A percentile compares a stretch with the other conserved stretches of the same genome.
Evolutionary conservation across 2,329 filamentous ascomycete genomes (phyloP).

Genomic region (Fusarium pseudoanthophilum): DNA sequence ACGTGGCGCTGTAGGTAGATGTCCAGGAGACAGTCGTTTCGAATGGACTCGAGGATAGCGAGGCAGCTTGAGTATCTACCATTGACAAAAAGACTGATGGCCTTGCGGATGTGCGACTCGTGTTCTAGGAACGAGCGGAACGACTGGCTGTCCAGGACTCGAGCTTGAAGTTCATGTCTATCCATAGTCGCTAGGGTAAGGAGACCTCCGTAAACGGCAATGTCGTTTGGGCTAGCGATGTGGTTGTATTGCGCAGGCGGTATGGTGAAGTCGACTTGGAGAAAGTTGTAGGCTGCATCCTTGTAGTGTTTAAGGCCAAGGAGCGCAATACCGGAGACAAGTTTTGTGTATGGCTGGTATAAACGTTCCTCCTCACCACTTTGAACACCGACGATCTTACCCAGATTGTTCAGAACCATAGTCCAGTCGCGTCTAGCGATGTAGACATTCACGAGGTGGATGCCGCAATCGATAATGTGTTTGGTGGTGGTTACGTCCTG

Average conservation of each 20-base stretch:
- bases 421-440: constrained; percentile 83
- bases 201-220: constrained; percentile 91
- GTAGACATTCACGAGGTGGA: constrained; percentile 79
- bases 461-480: constrained; percentile 84
- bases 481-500: constrained; percentile 86
- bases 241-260: constrained; percentile 70
- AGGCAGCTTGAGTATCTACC: constrained; percentile 90
- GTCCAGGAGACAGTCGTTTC: constrained; percentile 89
- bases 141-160: constrained; percentile 80
- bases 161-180: constrained; percentile 76
- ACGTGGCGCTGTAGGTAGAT: constrained; percentile 84
- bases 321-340: constrained; percentile 62
- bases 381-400: constrained; percentile 70
- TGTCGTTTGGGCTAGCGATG: constrained; percentile 83
- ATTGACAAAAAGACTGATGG: constrained; percentile 88
- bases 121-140: constrained; percentile 92
- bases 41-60: constrained; percentile 82
- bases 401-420: constrained; percentile 67
- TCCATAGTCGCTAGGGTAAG: constrained; percentile 92
- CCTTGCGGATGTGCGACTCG: constrained; percentile 92
- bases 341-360: constrained; percentile 61
- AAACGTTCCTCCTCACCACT: constrained; percentile 58
- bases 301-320: constrained; percentile 59
- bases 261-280: constrained; percentile 66
- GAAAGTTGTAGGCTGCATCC: constrained; percentile 78